Percentiles rank a stretch among this genome's conserved stretches.
phyloP scores from a whole-genome alignment of 208 protist species.

The Trypanosoma grayi region DNA sequence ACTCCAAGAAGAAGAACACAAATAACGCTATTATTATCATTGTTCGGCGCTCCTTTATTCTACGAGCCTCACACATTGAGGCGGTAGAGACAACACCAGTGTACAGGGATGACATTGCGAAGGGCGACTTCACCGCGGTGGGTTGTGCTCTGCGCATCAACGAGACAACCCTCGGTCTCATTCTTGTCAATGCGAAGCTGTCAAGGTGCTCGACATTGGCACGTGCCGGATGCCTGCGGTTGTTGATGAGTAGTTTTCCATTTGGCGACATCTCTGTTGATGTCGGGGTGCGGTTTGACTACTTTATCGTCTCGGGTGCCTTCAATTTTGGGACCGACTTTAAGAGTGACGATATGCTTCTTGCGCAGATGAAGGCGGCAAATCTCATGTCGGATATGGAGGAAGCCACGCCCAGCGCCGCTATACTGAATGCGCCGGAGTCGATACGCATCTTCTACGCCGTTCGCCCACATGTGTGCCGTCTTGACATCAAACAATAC shows the following conservation, averaged over 20 bases:
- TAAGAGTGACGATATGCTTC: constrained; percentile 47
- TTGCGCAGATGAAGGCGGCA: constrained; percentile 44
- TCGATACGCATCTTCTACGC: constrained; percentile 62
- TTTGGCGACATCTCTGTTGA: constrained; percentile 58
- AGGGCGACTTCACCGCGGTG: constrained; percentile 47
- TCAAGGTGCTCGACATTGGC: constrained; percentile 19
- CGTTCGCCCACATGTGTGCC: constrained; percentile 39
- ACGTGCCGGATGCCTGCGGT: constrained; percentile 40
- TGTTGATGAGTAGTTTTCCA: constrained; percentile 49
- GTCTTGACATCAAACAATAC: constrained; percentile 61
- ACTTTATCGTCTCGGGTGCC: constrained; percentile 56
- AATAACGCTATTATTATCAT: constrained; percentile 64
- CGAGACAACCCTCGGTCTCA: constrained; percentile 48
- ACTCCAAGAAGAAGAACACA: constrained; percentile 34
- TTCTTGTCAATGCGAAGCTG: constrained; percentile 50
- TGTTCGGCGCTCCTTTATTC: constrained; percentile 58
- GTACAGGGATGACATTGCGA: constrained; percentile 27
- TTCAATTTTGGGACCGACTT: constrained; percentile 57
- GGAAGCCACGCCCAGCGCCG: constrained; percentile 46
- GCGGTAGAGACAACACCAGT: constrained; percentile 36
- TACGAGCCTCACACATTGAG: constrained; percentile 59
- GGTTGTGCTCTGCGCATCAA: constrained; percentile 60
- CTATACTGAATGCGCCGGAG: constrained; percentile 29
- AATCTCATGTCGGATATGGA: constrained; percentile 68
- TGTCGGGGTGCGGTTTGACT: constrained; percentile 66